Base-by-base conservation (phyloP, 805 yeast species). In the Danielia reshetovae region DNA sequence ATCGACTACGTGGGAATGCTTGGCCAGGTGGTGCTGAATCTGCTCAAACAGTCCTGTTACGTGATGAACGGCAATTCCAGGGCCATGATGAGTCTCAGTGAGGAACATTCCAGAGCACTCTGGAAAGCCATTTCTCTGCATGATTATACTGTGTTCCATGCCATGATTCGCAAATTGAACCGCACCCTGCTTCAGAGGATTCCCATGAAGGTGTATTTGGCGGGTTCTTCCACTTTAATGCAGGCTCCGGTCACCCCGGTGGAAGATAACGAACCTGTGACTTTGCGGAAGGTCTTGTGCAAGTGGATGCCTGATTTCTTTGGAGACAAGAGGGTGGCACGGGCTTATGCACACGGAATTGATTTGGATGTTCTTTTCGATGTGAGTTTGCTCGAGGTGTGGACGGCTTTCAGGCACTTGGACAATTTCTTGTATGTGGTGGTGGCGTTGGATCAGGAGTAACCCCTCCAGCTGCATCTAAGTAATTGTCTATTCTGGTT, bases 41-140 rank as follows among this genome's bases (percentile, higher is more conserved):
- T 79, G 39, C 60, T 87, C 53, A 90, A 93, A 50, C 97, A 90
- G 51, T 74, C 87, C 4, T 78, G 87, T 49, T 86, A 71, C 49
- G 75, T 87, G 0, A 55, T 84, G 24, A 77, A 81, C 44, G 95
- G 95, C 0, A 73, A 77, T n/a, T 72, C 95, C 5, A 86, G 83
- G 41, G 72, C 78, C 2, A 75, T 90, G n/a, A 83, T 90, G 95
- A 69, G 70, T 17, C 60, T 90, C 35, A 75, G 93, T 5, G 79
- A 76, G 40, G 68, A 66, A 1, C 80, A 81, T 33, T 72, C 90
- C 0, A 57, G 64, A 16, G 51, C 52, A 1, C 62, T 87, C 30
- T 84, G 89, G 84, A 45, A 62, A 1, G 57, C 81, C 7, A 66
- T 79, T 4, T 40, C 46, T 21, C 19, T 32, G 3, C 71, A 64